These are phyloP conservation scores for Cylindrotheca closterium DNA, from an alignment of 108 stramenopile species.

Conservation along the genomic window DNA sequence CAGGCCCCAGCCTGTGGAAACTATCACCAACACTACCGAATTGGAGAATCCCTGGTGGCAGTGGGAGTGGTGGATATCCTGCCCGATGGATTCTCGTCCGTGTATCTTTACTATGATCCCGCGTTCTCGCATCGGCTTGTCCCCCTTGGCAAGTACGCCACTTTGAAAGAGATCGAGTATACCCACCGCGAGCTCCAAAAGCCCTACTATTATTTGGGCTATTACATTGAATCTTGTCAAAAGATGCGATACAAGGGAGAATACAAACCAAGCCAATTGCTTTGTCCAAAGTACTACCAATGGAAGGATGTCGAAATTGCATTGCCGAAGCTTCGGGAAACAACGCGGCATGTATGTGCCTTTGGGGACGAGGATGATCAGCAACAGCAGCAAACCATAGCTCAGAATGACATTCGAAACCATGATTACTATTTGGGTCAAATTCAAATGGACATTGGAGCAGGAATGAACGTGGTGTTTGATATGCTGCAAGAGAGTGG, in stretches of 20 bases:
- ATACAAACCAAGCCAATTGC: conserved; percentile 89
- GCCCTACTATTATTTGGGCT: conserved; percentile 93
- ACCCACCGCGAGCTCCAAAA: conserved; percentile 42
- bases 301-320: conserved; percentile 87
- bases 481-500: conserved; percentile 66
- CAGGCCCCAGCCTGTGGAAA: conserved; percentile 44
- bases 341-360: conserved; percentile 20
- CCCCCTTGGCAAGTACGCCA: conserved; percentile 89
- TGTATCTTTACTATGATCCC: conserved; percentile 96
- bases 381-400: not conserved
- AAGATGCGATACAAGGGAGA: conserved; percentile 98
- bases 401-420: not conserved
- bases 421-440: conserved; percentile 8
- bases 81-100: conserved; percentile 88
- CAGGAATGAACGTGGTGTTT: conserved; percentile 42
- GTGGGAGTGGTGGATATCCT: conserved; percentile 94
- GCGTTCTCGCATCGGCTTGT: conserved; percentile 60
- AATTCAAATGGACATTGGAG: conserved; percentile 61
- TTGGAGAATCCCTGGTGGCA: conserved; percentile 78
- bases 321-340: conserved; percentile 28
- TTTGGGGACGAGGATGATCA: conserved; percentile 17
- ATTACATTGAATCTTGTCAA: conserved; percentile 91
- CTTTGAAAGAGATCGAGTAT: conserved; percentile 93
- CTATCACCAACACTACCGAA: conserved; percentile 91
- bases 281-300: conserved; percentile 73